Evolutionary conservation across 1,139 yeast species (phyloP).

Genomic region (Debaryomycetaceae sp.): DNA sequence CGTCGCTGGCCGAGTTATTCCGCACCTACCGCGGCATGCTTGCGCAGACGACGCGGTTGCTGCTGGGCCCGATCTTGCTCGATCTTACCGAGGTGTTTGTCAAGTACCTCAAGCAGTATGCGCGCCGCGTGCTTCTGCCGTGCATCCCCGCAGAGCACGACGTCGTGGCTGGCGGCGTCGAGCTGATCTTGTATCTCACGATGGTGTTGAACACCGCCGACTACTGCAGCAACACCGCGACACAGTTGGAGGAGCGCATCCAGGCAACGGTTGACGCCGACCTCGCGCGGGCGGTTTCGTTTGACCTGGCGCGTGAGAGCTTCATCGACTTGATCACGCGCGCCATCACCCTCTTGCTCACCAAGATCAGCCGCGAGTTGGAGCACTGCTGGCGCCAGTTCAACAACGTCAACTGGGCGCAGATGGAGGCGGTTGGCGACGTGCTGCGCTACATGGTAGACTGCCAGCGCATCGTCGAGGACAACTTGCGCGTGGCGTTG

Average conservation of each 20-base stretch:
- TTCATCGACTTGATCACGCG: slow-evolving; percentile 57
- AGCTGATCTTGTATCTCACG: slow-evolving; percentile 64
- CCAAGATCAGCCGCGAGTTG: slow-evolving; percentile 57
- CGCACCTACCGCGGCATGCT: slow-evolving; percentile 68
- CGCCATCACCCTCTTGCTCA: slow-evolving; percentile 53
- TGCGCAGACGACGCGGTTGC: slow-evolving; percentile 70
- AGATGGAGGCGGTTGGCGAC: slow-evolving; percentile 58
- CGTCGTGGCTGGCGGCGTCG: slow-evolving; percentile 26
- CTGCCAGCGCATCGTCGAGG: slow-evolving; percentile 36
- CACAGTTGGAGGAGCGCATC: slow-evolving; percentile 70
- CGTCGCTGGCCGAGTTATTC: slow-evolving; percentile 84
- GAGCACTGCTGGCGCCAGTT: slow-evolving; percentile 83
- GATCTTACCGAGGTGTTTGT: slow-evolving; percentile 63
- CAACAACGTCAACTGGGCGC: slow-evolving; percentile 73
- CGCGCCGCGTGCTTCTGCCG: slow-evolving; percentile 55
- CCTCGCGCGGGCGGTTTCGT: slow-evolving; percentile 34
- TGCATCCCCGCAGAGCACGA: slow-evolving; percentile 43
- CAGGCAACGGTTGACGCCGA: slow-evolving; percentile 39
- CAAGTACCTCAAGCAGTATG: slow-evolving; percentile 64
- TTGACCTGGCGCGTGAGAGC: slow-evolving; percentile 53
- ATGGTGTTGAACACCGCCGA: slow-evolving; percentile 84
- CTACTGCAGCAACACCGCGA: slow-evolving; percentile 73
- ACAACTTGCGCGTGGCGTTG: slow-evolving; percentile 47
- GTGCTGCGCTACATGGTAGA: slow-evolving; percentile 68
- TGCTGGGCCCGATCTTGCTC: slow-evolving; percentile 63